Percentiles rank a stretch among this genome's conserved stretches.
phyloP scores from a whole-genome alignment of 768 basidiomycete species.

The Rickenella mellea region DNA sequence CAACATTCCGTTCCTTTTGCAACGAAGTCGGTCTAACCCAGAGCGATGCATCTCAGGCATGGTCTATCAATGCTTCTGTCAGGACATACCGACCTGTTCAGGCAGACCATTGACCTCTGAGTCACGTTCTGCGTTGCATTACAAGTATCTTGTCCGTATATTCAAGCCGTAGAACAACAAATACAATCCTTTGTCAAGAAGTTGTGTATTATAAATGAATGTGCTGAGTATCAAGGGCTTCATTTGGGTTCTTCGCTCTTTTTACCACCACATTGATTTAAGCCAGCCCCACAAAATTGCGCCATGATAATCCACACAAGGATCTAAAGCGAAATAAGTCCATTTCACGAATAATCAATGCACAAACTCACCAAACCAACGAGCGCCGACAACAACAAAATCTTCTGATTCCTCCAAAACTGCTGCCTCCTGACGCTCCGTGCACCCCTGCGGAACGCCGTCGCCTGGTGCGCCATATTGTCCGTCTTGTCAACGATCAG shows the following conservation, averaged over 20 bases:
- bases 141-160: too few relatives aligned
- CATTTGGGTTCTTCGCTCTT: slow-evolving; percentile 36
- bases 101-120: too few relatives aligned
- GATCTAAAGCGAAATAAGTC: slow-evolving; percentile 29
- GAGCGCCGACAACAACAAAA: slow-evolving; percentile 54
- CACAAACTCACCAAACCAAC: slow-evolving; percentile 53
- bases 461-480: slow-evolving; percentile 87
- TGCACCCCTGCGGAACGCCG: slow-evolving; percentile 86
- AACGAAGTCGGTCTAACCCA: too few relatives aligned
- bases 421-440: slow-evolving; percentile 73
- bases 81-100: too few relatives aligned
- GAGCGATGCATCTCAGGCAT: too few relatives aligned
- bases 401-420: slow-evolving; percentile 83
- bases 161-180: too few relatives aligned
- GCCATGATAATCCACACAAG: slow-evolving; percentile 78
- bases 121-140: too few relatives aligned
- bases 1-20: too few relatives aligned
- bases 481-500: slow-evolving; percentile 96
- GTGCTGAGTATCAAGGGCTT: slow-evolving; percentile 38
- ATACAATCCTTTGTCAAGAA: too few relatives aligned
- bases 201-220: too few relatives aligned
- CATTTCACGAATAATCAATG: slow-evolving; percentile 4
- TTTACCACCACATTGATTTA: slow-evolving; percentile 54
- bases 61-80: too few relatives aligned
- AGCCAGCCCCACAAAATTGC: slow-evolving; percentile 78